A percentile compares a stretch with the other conserved stretches of the same genome.
phyloP scores from a whole-genome alignment of 805 yeast species.

The Yarrowia sp. region DNA sequence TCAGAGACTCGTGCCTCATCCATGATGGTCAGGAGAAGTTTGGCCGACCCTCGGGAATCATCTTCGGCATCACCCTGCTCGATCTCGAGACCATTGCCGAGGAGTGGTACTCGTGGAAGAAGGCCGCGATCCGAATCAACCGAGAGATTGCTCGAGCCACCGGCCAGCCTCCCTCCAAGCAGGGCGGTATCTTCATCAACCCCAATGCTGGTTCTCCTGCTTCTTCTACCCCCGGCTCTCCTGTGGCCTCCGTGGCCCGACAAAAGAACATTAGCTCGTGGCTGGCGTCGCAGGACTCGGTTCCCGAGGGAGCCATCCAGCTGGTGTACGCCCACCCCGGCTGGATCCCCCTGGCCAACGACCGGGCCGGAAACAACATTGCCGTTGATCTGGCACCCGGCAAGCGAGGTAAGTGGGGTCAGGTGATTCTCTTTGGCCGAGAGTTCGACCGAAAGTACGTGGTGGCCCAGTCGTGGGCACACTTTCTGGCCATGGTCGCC shows the following conservation, averaged over 20 bases:
- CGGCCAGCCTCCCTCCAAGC: conserved; percentile 15
- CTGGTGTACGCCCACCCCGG: conserved; percentile 79
- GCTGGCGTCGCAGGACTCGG: conserved; percentile 56
- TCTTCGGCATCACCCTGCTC: conserved; percentile 78
- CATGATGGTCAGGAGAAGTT: conserved; percentile 90
- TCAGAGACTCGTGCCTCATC: conserved; percentile 70
- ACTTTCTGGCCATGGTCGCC: conserved; percentile 75
- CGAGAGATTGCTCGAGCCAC: conserved; percentile 26
- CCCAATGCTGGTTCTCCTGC: conserved; percentile 19
- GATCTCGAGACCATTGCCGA: conserved; percentile 76
- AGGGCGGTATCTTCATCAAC: conserved; percentile 28
- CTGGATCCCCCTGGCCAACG: conserved; percentile 92
- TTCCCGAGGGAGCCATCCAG: conserved; percentile 75
- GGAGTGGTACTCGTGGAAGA: conserved; percentile 82
- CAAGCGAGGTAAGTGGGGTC: conserved; percentile 78
- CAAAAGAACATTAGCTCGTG: conserved; percentile 30
- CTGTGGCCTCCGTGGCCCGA: conserved; percentile 29
- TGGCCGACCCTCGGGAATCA: conserved; percentile 71
- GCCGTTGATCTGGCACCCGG: conserved; percentile 89
- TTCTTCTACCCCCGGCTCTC: conserved; percentile 32
- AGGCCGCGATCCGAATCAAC: conserved; percentile 39
- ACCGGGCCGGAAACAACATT: conserved; percentile 85
- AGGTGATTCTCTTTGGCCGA: conserved; percentile 88
- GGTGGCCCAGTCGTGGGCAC: conserved; percentile 85
- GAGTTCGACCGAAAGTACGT: conserved; percentile 89